Evolutionary conservation across 768 basidiomycete species (phyloP), one percentile per base, ranked within the genome.

Genomic region (Pulveroboletus frians): DNA sequence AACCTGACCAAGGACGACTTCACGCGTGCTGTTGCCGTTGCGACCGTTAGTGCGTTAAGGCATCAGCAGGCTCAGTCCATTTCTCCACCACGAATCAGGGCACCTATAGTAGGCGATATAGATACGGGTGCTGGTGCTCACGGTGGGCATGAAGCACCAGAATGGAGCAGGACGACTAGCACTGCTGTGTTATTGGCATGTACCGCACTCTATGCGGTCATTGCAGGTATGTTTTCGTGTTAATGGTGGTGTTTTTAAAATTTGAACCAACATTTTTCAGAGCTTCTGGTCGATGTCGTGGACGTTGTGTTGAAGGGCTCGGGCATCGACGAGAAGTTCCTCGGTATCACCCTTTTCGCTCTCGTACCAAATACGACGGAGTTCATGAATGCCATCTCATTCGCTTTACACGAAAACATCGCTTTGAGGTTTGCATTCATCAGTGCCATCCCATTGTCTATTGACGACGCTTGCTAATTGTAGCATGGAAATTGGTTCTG

Each of bases 401-500:
- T 99, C 64, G 94, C 96, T 23, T 69, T 99, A 53, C 90, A 96
- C 62, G 95, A 87, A 6, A 98, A 98, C 65, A 99, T 99, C 55
- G 92, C 96, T 2, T 71, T 99, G 21, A 93, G 92, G 94, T 92
- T 57, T 42, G 79, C 54, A 5, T 27, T 23, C 1, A 32, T 32
- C n/a, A 15, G 13, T 30, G 3, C 4, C 21, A 3, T 2, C 1
- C n/a, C 8, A n/a, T 45, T 39, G 23, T 26, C 26, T 36, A 9
- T 40, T 56, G 45, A 50, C 36, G 49, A 37, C 32, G 18, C 18
- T 40, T n/a, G 20, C 20, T 9, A 35, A 50, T 9, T 3, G 27
- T 55, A 97, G 94, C 67, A 97, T 98, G 93, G 96, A 98, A 70
- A 98, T 99, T 59, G 96, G 96, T 13, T 98, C 96, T 1, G 96